phyloP scores from a whole-genome alignment of 129 eudicot species.

The Smallanthus sonchifolius region DNA sequence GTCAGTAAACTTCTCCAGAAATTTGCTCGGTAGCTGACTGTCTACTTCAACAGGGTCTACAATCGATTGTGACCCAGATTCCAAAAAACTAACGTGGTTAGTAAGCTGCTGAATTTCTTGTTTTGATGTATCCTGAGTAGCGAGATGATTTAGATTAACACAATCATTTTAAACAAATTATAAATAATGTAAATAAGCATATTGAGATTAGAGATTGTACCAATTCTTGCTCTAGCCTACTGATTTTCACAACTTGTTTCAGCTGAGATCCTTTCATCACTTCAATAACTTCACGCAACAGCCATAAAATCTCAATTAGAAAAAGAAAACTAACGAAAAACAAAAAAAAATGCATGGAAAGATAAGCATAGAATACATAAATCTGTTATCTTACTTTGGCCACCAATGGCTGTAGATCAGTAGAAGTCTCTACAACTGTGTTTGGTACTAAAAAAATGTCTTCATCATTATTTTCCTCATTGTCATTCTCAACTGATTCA shows the following conservation, averaged over 20 bases:
- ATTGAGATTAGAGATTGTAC: conserved; percentile 29
- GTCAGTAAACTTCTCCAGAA: conserved; percentile 6
- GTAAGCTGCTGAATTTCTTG: conserved; percentile 37
- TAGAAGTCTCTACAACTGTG: conserved; percentile 9
- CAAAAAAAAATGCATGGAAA: background rate
- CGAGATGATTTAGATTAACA: conserved; percentile 8
- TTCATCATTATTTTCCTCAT: conserved; percentile 20
- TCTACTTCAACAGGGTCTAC: conserved; percentile 17
- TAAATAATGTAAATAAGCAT: background rate
- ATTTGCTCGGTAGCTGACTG: background rate
- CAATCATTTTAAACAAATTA: background rate
- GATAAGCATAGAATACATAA: background rate
- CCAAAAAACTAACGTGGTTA: conserved; percentile 16
- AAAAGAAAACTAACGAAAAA: background rate
- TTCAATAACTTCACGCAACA: conserved; percentile 44
- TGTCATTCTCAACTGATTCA: background rate
- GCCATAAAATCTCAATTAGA: background rate
- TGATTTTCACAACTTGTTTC: conserved; percentile 39
- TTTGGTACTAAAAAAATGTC: background rate
- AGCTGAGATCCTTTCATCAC: conserved; percentile 41
- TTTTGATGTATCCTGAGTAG: conserved; percentile 49
- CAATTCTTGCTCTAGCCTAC: conserved; percentile 50
- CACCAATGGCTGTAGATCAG: conserved; percentile 28
- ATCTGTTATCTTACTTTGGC: conserved; percentile 27
- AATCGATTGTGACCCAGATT: conserved; percentile 13